A percentile compares a stretch with the other conserved stretches of the same genome.
Conservation (phyloP, 2,329 filamentous ascomycete species). For the Ophiocordyceps robertsii region DNA sequence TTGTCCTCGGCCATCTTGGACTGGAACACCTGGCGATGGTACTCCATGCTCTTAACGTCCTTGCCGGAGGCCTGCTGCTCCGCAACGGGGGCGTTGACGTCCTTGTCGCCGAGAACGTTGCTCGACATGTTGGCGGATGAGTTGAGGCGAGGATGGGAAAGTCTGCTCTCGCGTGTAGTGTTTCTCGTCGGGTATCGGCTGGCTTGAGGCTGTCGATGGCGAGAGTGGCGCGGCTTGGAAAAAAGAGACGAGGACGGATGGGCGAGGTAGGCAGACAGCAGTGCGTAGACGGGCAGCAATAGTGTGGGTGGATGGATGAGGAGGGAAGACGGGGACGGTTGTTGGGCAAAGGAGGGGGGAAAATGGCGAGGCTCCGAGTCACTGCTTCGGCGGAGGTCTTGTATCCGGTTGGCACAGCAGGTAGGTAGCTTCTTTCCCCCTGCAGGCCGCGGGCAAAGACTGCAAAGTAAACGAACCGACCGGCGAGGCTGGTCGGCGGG, state of each 20-base stretch:
- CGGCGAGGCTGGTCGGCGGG: constrained; percentile 7
- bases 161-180: neutral
- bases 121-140: constrained; percentile 19
- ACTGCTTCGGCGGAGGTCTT: no score
- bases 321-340: neutral
- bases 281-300: neutral
- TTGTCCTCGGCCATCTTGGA: constrained; percentile 54
- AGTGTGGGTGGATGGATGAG: neutral
- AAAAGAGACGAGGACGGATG: neutral
- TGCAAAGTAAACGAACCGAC: constrained; percentile 9
- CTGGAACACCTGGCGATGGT: constrained; percentile 63
- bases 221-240: no score
- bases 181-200: no score
- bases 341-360: neutral
- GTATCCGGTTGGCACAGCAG: no score
- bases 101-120: constrained; percentile 50
- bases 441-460: no score
- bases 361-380: neutral
- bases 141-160: neutral
- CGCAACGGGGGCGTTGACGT: constrained; percentile 44
- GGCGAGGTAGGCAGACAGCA: neutral
- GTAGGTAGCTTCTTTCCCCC: no score
- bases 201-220: no score
- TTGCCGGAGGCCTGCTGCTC: constrained; percentile 18
- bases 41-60: constrained; percentile 57